Percentiles rank a stretch among this genome's conserved stretches.
These are phyloP conservation scores for Tillandsia leiboldiana DNA, from an alignment of 176 grass and related monocot genomes.

Conservation along the genomic window DNA sequence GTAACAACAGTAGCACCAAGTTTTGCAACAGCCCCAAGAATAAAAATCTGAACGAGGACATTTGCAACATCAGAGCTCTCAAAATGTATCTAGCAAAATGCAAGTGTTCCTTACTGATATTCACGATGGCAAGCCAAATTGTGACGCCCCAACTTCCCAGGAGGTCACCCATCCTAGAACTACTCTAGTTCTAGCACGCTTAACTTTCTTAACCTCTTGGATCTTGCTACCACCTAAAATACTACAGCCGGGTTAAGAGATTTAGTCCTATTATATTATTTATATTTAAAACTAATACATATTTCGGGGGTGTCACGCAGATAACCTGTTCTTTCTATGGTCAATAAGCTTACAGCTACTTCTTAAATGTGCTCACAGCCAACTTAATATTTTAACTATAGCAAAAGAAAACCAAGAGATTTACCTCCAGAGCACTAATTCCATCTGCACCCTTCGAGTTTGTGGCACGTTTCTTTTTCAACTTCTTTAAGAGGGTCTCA, in stretches of 20 bases:
- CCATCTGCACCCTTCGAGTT: slow-evolving; percentile 78
- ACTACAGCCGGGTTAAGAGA: no score
- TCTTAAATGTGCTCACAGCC: background rate
- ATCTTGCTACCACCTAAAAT: no score
- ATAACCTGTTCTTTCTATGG: background rate
- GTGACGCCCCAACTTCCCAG: no score
- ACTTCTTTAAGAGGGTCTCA: slow-evolving; percentile 84
- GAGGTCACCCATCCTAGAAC: no score
- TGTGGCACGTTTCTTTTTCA: slow-evolving; percentile 62
- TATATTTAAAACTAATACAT: no score
- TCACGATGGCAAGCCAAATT: background rate
- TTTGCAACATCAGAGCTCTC: slow-evolving; percentile 8
- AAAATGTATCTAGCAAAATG: background rate
- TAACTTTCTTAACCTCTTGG: no score
- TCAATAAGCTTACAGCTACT: background rate
- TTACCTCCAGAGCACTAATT: slow-evolving; percentile 82
- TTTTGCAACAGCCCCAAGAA: slow-evolving; percentile 93
- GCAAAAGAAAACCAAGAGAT: slow-evolving; percentile 7
- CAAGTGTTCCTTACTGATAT: background rate
- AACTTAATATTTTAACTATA: background rate
- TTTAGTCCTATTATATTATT: no score
- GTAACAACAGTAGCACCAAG: slow-evolving; percentile 80
- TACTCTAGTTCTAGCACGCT: no score
- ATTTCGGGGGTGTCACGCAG: no score
- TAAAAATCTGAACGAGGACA: slow-evolving; percentile 70